These are phyloP conservation scores for Botrytis cinerea DNA, from an alignment of 2,329 filamentous ascomycete genomes.

Conservation along the genomic window DNA sequence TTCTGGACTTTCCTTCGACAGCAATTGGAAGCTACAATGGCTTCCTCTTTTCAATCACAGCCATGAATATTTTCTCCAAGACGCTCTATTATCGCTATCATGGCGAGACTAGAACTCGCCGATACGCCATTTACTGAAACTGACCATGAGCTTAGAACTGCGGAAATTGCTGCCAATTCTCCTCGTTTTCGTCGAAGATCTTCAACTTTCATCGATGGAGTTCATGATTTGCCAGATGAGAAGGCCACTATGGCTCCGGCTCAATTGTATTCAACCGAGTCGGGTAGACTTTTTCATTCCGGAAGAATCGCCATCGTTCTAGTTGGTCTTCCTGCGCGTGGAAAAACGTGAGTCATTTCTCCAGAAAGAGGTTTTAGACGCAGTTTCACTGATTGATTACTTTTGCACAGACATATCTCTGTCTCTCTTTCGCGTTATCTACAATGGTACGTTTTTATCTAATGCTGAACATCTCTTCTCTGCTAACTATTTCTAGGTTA, in stretches of 20 bases:
- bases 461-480: neutral
- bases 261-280: constrained; percentile 98
- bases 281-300: constrained; percentile 93
- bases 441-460: constrained; percentile 64
- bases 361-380: neutral
- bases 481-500: constrained; percentile 57
- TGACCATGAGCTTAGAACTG: constrained; percentile 52
- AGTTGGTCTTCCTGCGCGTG: constrained; percentile 89
- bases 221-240: constrained; percentile 87
- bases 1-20: neutral
- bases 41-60: neutral
- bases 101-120: neutral
- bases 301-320: constrained; percentile 97
- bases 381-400: neutral
- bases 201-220: constrained; percentile 95
- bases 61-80: neutral
- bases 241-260: constrained; percentile 75
- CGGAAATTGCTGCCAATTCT: constrained; percentile 88
- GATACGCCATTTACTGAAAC: neutral
- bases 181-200: constrained; percentile 88
- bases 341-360: constrained; percentile 73
- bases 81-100: neutral
- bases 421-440: constrained; percentile 94
- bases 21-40: neutral
- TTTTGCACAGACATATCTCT: constrained; percentile 72